phyloP scores from a whole-genome alignment of 768 basidiomycete genomes.

The Crassisporium funariophilum region DNA sequence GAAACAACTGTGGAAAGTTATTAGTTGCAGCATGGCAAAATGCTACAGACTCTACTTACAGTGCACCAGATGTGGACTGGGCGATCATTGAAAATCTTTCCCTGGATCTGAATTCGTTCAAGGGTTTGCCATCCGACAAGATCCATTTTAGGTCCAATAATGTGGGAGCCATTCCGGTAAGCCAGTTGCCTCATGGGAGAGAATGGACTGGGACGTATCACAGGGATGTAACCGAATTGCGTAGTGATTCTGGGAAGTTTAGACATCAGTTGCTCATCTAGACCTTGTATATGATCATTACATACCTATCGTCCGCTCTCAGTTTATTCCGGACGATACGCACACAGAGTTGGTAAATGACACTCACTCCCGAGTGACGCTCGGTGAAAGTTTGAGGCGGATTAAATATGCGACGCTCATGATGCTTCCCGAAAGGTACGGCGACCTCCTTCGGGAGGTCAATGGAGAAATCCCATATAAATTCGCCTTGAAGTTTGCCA shows the following conservation, averaged over 20 bases:
- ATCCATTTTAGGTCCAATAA: conserved; percentile 39
- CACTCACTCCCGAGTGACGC: conserved; percentile 36
- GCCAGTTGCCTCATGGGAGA: conserved; percentile 36
- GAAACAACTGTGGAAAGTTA: conserved; percentile 30
- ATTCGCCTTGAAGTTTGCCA: conserved; percentile 36
- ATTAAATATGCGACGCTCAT: conserved; percentile 25
- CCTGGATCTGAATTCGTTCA: conserved; percentile 25
- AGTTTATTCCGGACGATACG: conserved; percentile 32
- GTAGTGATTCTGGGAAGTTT: conserved; percentile 28
- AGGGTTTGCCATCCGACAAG: conserved; percentile 41
- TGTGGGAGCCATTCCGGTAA: conserved; percentile 33
- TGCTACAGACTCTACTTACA: conserved; percentile 26
- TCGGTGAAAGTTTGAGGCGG: conserved; percentile 43
- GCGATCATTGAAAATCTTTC: conserved; percentile 31
- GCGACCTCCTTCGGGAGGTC: conserved; percentile 41
- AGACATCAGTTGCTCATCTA: background rate
- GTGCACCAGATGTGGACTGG: conserved; percentile 31
- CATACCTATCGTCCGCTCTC: conserved; percentile 35
- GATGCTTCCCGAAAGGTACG: conserved; percentile 16
- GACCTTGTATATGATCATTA: background rate
- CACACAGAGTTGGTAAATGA: conserved; percentile 37
- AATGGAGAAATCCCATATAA: conserved; percentile 40
- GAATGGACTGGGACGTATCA: conserved; percentile 31
- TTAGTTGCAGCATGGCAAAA: conserved; percentile 1
- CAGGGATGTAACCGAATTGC: conserved; percentile 34